Conservation (phyloP, 495 filamentous ascomycete species). For the Tuber magnatum region DNA sequence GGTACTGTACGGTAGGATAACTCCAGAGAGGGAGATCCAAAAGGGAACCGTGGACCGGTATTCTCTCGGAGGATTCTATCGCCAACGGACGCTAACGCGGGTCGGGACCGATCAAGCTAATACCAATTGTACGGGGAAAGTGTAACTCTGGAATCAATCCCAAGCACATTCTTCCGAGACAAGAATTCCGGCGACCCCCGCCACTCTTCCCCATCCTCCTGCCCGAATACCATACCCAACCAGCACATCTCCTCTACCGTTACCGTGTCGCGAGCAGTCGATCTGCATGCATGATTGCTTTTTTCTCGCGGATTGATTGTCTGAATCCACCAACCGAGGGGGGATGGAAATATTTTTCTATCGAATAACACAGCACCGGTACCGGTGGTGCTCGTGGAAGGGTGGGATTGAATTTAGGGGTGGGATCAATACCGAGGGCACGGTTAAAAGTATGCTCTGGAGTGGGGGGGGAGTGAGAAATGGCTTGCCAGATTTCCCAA, state of each 20-base stretch:
- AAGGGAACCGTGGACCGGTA: not conserved
- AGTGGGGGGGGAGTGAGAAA: not conserved
- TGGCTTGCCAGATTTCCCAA: constrained; percentile 4
- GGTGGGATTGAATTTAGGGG: not conserved
- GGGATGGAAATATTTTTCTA: not conserved
- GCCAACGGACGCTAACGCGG: not conserved
- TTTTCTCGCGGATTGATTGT: not conserved
- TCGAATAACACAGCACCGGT: not conserved
- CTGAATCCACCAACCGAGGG: not conserved
- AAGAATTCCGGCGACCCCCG: not conserved
- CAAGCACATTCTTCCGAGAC: constrained; percentile 3
- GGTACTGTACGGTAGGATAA: not conserved
- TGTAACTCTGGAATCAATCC: not conserved
- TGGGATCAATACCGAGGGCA: not conserved
- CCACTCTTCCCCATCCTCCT: not conserved
- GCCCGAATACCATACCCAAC: not conserved
- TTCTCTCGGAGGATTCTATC: not conserved
- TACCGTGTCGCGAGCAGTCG: constrained; percentile 1
- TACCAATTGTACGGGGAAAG: not conserved
- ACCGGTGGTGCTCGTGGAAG: not conserved
- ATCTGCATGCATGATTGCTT: constrained; percentile 5
- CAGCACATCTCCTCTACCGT: not conserved
- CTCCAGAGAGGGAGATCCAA: not conserved
- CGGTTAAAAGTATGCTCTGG: not conserved
- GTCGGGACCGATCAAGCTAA: constrained; percentile 2